Evolutionary conservation across 1,139 yeast genomes (phyloP), one percentile per base, ranked within the genome.

Genomic region (Pichia kudriavzevii): DNA sequence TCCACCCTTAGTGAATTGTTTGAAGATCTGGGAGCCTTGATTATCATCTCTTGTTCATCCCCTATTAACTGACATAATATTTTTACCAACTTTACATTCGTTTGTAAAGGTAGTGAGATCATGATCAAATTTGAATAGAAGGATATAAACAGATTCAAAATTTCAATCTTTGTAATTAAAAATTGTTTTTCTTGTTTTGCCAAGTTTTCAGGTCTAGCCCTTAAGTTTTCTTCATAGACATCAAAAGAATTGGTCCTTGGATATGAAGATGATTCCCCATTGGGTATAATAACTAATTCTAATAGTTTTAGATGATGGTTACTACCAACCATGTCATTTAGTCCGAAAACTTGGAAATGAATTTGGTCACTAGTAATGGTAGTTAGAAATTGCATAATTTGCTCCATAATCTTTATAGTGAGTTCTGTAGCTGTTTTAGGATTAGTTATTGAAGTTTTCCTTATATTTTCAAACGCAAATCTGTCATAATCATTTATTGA

Each of bases 251-350:
- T 48, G 2, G 60, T 38, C 11, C 40, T 30, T n/a, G 59, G 50
- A 5, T 18, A 26, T 16, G 36, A 30, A 2, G 47, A 35, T 4
- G 42, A 32, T 3, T 41, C 30, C 11, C 36, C 32, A 7, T 49
- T 34, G 2, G 53, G 45, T 6, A 57, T 47, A 6, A 45, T 22
- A 3, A 62, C 35, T 12, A 46, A 42, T 9, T 53, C 53, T 17
- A 64, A 40, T 8, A 61, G 44, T 18, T 35, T 32, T 14, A 48
- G 41, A 34, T 53, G 73, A 4, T 44, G 40, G 44, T 72, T 74
- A 42, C 71, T 71, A 0, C 83, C 83, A 22, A 73, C 41, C 2
- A 64, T 44, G 42, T 79, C 50, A 48, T 72, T 75, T 36, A 78
- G 55, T 0, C 84, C 81, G 46, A 60, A 69, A 31, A 68, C 60